A percentile compares a stretch with the other conserved stretches of the same genome.
Conservation (phyloP, 257 asterid species). For the Capsicum pubescens region DNA sequence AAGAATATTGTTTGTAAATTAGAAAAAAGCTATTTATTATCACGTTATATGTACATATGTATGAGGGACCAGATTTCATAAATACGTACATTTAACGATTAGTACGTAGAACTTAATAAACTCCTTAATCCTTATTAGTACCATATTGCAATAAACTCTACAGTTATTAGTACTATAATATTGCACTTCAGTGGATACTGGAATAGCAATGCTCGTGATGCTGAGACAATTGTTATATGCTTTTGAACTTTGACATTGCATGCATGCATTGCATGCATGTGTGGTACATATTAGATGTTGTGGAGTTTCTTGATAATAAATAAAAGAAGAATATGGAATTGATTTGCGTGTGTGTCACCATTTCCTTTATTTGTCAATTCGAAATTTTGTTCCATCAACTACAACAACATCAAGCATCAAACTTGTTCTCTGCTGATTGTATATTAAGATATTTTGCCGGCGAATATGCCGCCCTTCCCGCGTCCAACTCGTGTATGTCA, state of each 20-base stretch:
- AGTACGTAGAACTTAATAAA: background rate
- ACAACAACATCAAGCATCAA: constrained; percentile 19
- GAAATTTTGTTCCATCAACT: background rate
- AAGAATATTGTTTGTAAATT: no score
- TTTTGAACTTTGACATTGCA: background rate
- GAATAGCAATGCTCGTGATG: background rate
- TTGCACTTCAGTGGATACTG: background rate
- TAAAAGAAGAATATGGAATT: background rate
- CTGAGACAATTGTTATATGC: background rate
- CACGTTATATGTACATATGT: no score
- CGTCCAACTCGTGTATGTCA: background rate
- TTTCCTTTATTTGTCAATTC: constrained; percentile 8
- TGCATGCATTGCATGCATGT: background rate
- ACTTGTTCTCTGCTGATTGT: constrained; percentile 15
- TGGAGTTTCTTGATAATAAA: background rate
- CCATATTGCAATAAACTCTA: background rate
- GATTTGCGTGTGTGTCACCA: constrained; percentile 22
- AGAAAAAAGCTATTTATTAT: no score
- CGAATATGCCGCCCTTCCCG: constrained; percentile 10
- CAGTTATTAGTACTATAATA: no score
- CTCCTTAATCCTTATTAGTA: no score
- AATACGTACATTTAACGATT: background rate
- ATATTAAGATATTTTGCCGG: constrained; percentile 12
- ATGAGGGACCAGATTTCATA: no score
- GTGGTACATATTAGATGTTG: background rate